These are phyloP conservation scores for Diaporthe sp. DNA, from an alignment of 2,329 filamentous ascomycete species.

Conservation along the genomic window DNA sequence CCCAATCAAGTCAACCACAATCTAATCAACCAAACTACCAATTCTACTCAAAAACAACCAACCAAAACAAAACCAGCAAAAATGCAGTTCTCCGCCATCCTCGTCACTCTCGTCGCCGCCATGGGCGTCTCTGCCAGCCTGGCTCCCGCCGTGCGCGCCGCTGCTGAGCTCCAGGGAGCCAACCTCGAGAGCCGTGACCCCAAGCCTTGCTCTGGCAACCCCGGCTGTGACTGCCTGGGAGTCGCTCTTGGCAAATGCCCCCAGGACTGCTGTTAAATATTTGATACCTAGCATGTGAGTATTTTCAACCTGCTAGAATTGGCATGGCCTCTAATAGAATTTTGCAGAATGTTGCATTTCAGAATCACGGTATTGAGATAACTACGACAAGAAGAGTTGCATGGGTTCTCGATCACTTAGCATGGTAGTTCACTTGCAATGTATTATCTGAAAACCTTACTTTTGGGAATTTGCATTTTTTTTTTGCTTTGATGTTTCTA, in stretches of 20 bases:
- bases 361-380: background rate
- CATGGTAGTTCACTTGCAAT: too few relatives aligned
- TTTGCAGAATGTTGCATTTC: background rate
- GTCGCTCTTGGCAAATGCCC: background rate
- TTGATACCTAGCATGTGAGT: background rate
- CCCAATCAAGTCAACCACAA: background rate
- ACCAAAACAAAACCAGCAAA: background rate
- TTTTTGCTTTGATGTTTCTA: background rate
- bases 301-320: background rate
- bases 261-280: background rate
- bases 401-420: background rate
- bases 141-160: constrained; percentile 11
- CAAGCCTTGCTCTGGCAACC: constrained; percentile 23
- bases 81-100: constrained; percentile 27
- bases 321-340: background rate
- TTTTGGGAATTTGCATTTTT: background rate
- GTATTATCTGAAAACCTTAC: background rate
- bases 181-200: constrained; percentile 3
- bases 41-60: background rate
- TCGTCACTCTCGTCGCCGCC: constrained; percentile 3
- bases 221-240: constrained; percentile 1
- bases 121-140: constrained; percentile 19
- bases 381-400: too few relatives aligned
- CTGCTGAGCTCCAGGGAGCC: background rate
- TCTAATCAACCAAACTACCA: background rate